These are phyloP conservation scores for Fragaria vesca DNA, from an alignment of 306 rosid genomes.

Conservation along the genomic window DNA sequence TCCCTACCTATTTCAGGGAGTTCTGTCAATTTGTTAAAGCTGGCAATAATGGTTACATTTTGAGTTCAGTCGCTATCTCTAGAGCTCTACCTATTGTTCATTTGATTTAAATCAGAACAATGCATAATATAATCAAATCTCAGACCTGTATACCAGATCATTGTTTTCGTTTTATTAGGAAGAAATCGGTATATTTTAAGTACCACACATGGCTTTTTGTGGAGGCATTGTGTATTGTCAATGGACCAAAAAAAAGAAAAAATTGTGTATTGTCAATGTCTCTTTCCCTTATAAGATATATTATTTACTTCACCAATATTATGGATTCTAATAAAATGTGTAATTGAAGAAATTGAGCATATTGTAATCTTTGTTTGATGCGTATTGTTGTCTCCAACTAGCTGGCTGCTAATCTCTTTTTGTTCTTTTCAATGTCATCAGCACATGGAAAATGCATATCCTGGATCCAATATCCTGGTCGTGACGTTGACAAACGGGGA, in stretches of 20 bases:
- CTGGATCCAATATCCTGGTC: conserved; percentile 91
- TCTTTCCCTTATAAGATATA: conserved; percentile 2
- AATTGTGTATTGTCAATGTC: conserved; percentile 27
- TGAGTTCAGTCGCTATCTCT: conserved; percentile 25
- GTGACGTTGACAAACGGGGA: conserved; percentile 95
- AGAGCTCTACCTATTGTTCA: conserved; percentile 14
- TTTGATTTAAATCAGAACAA: conserved; percentile 6
- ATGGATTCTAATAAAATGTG: conserved; percentile 35
- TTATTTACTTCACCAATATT: conserved; percentile 13
- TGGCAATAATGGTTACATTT: conserved; percentile 33
- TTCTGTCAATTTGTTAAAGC: conserved; percentile 35
- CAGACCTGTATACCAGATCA: conserved; percentile 13
- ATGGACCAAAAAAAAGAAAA: background rate
- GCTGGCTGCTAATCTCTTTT: conserved; percentile 32
- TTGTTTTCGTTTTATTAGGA: conserved; percentile 21
- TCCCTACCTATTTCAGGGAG: conserved; percentile 5
- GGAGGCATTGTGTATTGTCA: conserved; percentile 28
- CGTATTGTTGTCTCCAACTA: conserved; percentile 17
- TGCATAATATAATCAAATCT: conserved; percentile 15
- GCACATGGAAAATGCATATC: conserved; percentile 98
- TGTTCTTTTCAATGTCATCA: conserved; percentile 39
- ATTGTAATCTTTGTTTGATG: conserved; percentile 13
- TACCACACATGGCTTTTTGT: conserved; percentile 11
- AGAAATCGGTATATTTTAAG: conserved; percentile 14
- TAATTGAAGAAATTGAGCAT: conserved; percentile 11